Evolutionary conservation across 1,139 yeast genomes (phyloP).

Genomic region (Martiniozyma asiatica): DNA sequence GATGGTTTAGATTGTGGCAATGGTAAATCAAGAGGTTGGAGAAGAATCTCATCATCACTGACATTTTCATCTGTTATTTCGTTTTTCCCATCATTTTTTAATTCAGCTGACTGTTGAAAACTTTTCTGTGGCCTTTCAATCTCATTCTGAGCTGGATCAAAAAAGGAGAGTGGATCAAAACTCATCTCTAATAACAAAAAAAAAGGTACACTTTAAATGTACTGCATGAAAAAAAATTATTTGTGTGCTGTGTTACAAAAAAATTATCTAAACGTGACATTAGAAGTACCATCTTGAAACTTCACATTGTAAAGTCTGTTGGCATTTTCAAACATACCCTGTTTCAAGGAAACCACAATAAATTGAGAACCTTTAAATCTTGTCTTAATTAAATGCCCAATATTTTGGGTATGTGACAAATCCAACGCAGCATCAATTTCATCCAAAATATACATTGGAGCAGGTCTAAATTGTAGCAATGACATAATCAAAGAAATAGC

Average conservation of each 20-base stretch:
- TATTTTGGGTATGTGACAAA: conserved; percentile 91
- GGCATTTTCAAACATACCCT: conserved; percentile 97
- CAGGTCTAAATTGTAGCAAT: conserved; percentile 88
- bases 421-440: conserved; percentile 98
- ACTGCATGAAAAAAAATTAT: too few relatives aligned
- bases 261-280: conserved; percentile 47
- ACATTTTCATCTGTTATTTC: not conserved
- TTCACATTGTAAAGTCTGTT: conserved; percentile 87
- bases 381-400: conserved; percentile 91
- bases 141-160: conserved; percentile 6
- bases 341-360: conserved; percentile 90
- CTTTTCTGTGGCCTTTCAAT: not conserved
- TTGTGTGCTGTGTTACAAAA: too few relatives aligned
- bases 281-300: conserved; percentile 94
- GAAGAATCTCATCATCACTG: conserved; percentile 1
- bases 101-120: too few relatives aligned
- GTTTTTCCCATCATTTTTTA: too few relatives aligned
- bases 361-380: conserved; percentile 93
- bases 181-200: too few relatives aligned
- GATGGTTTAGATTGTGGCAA: conserved; percentile 37
- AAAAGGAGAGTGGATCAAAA: conserved; percentile 33
- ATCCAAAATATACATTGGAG: conserved; percentile 97
- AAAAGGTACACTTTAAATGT: too few relatives aligned
- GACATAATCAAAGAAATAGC: conserved; percentile 94
- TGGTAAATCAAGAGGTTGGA: conserved; percentile 50